A percentile compares a stretch with the other conserved stretches of the same genome.
phyloP scores from a whole-genome alignment of 176 grass and related monocot genomes.

The Miscanthus lutarioriparius region DNA sequence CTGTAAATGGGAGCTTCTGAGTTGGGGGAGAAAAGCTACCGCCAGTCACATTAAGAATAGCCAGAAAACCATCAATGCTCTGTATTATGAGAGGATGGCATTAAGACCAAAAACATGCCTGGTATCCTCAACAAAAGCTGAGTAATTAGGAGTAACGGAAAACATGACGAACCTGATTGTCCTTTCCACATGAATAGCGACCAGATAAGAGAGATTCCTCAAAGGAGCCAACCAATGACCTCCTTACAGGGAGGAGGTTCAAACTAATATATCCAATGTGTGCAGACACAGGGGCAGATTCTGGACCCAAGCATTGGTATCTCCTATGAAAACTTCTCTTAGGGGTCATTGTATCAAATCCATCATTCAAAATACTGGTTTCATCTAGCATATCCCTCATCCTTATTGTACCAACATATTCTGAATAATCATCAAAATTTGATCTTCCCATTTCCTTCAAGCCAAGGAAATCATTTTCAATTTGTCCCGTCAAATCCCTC shows the following conservation, averaged over 20 bases:
- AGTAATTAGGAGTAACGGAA: neutral
- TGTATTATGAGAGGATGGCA: conserved; percentile 45
- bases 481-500: conserved; percentile 42
- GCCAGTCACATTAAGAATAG: conserved; percentile 80
- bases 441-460: conserved; percentile 38
- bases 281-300: conserved; percentile 41
- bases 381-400: conserved; percentile 32
- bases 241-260: conserved; percentile 54
- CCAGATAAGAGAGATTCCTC: conserved; percentile 98
- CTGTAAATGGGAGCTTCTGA: conserved; percentile 90
- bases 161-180: conserved; percentile 58
- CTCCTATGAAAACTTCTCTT: conserved; percentile 35
- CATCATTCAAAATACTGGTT: conserved; percentile 55
- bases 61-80: conserved; percentile 94
- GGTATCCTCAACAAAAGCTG: conserved; percentile 20
- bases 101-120: conserved; percentile 17
- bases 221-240: conserved; percentile 90
- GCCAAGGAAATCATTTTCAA: conserved; percentile 52
- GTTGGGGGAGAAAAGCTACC: conserved; percentile 84
- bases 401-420: conserved; percentile 37
- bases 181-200: conserved; percentile 79
- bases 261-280: conserved; percentile 43
- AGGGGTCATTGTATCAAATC: conserved; percentile 47
- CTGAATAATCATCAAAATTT: conserved; percentile 41
- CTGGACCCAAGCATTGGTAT: conserved; percentile 22